phyloP scores from a whole-genome alignment of 1,139 yeast species.

The Kluyveromyces marxianus region DNA sequence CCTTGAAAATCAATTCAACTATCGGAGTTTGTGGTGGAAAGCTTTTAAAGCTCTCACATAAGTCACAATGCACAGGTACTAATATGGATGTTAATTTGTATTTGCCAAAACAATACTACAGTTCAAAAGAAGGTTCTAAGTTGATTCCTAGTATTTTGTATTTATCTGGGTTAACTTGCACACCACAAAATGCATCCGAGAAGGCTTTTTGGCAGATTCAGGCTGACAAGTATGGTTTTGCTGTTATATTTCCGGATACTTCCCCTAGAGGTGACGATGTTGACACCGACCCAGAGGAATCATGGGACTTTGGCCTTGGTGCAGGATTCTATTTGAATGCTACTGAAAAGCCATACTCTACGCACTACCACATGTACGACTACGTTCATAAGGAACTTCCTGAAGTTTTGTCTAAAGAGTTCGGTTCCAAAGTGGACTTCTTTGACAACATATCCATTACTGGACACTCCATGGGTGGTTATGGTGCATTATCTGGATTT shows the following conservation, averaged over 20 bases:
- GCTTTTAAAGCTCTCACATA: constrained; percentile 67
- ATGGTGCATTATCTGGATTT: constrained; percentile 79
- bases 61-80: constrained; percentile 57
- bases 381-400: constrained; percentile 76
- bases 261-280: constrained; percentile 90
- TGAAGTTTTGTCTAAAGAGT: constrained; percentile 32
- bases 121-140: constrained; percentile 15
- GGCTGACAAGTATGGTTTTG: constrained; percentile 78
- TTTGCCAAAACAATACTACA: constrained; percentile 52
- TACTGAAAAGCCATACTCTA: constrained; percentile 59
- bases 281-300: constrained; percentile 84
- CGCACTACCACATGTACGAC: constrained; percentile 77
- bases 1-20: constrained; percentile 48
- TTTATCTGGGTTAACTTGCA: constrained; percentile 86
- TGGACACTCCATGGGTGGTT: constrained; percentile 99
- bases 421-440: constrained; percentile 25
- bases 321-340: constrained; percentile 95
- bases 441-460: constrained; percentile 59
- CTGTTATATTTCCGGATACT: constrained; percentile 89
- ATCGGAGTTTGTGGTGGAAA: constrained; percentile 71
- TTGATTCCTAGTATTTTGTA: constrained; percentile 68
- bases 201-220: constrained; percentile 83
- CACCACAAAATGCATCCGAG: constrained; percentile 91
- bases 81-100: constrained; percentile 79
- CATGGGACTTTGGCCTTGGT: constrained; percentile 89